These are phyloP conservation scores for Magnolia changhungtana DNA, from an alignment of 164 flowering plant genomes.

Conservation along the genomic window DNA sequence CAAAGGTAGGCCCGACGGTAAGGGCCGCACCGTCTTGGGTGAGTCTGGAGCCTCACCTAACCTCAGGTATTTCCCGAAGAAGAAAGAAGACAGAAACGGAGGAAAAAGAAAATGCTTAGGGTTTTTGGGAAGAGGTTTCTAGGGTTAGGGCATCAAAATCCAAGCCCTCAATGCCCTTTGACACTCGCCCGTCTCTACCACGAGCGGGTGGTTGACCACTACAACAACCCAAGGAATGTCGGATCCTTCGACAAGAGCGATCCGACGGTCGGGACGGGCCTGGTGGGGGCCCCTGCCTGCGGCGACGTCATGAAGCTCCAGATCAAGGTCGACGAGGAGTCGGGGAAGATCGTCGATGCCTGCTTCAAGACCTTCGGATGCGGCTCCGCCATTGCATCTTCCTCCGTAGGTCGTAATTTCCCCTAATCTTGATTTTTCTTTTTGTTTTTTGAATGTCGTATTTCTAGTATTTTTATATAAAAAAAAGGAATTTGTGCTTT, in stretches of 20 bases:
- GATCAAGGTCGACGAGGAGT: constrained; percentile 72
- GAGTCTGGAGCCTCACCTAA: no score
- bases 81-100: not conserved
- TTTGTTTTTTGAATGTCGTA: not conserved
- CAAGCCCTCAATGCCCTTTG: not conserved
- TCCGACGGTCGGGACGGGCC: constrained; percentile 88
- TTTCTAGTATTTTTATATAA: not conserved
- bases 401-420: constrained; percentile 46
- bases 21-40: no score
- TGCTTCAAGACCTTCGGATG: constrained; percentile 88
- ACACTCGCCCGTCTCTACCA: constrained; percentile 58
- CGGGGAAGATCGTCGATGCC: constrained; percentile 86
- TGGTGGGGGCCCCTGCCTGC: constrained; percentile 98
- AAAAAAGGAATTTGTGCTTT: not conserved
- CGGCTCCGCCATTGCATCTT: constrained; percentile 71
- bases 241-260: constrained; percentile 95
- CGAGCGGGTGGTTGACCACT: constrained; percentile 94
- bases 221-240: constrained; percentile 91
- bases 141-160: constrained; percentile 22
- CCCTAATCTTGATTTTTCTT: no score
- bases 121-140: constrained; percentile 18
- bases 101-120: constrained; percentile 28
- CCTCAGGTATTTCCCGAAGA: no score
- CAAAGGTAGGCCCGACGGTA: no score
- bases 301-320: constrained; percentile 99